phyloP scores from a whole-genome alignment of 2,329 filamentous ascomycete species.

The Rhexocercosporidium sp. region DNA sequence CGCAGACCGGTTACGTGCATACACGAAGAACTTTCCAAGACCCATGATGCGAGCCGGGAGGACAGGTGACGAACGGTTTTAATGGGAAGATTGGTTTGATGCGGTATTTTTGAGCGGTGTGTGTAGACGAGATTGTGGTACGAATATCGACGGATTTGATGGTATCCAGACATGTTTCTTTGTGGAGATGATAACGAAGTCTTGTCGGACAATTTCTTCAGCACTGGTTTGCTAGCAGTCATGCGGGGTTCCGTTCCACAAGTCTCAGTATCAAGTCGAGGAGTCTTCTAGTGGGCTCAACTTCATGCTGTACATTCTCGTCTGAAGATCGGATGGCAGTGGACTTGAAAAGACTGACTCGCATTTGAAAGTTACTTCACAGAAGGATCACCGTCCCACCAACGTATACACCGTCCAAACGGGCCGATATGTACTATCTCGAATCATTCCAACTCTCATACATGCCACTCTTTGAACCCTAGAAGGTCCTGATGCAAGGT shows the following conservation, averaged over 20 bases:
- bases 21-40: slow-evolving; percentile 13
- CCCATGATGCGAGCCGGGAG: slow-evolving; percentile 11
- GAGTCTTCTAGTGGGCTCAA: neutral
- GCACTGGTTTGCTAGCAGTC: neutral
- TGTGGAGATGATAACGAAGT: neutral
- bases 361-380: neutral
- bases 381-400: neutral
- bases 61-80: slow-evolving; percentile 10
- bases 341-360: neutral
- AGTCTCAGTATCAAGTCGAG: neutral
- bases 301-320: neutral
- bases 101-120: slow-evolving; percentile 2
- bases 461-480: neutral
- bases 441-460: neutral
- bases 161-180: neutral
- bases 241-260: neutral
- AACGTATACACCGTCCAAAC: neutral
- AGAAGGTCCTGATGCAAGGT: neutral
- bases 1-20: slow-evolving; percentile 7
- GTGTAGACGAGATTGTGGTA: neutral
- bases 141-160: neutral
- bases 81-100: neutral
- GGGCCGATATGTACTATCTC: neutral
- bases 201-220: neutral
- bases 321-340: neutral